phyloP scores from a whole-genome alignment of 2,329 filamentous ascomycete species.

The Penicillium brasilianum region DNA sequence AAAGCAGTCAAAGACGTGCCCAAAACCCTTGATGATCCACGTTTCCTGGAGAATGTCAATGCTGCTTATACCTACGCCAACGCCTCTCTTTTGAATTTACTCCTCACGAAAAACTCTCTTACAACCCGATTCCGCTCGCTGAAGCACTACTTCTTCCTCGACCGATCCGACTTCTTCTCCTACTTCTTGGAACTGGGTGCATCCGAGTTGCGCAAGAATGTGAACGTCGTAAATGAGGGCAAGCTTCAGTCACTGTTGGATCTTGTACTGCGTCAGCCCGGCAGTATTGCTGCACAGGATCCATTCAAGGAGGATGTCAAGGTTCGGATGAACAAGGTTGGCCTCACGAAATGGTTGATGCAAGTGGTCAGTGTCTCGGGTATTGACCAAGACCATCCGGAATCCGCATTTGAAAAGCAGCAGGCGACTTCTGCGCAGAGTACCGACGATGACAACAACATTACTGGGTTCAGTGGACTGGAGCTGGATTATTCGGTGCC shows the following conservation, averaged over 20 bases:
- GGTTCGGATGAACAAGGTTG: constrained; percentile 94
- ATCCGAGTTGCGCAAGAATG: constrained; percentile 87
- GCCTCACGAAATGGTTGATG: constrained; percentile 91
- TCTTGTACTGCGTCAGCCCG: constrained; percentile 92
- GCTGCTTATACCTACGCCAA: constrained; percentile 94
- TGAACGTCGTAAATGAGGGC: constrained; percentile 84
- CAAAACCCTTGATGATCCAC: constrained; percentile 84
- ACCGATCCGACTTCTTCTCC: constrained; percentile 96
- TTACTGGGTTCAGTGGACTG: constrained; percentile 86
- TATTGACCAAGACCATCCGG: constrained; percentile 78
- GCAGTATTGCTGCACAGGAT: constrained; percentile 89
- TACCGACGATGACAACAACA: constrained; percentile 77
- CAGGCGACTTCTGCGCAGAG: constrained; percentile 71
- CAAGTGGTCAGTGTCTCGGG: constrained; percentile 96
- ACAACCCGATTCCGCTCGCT: constrained; percentile 85
- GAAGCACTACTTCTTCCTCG: constrained; percentile 99
- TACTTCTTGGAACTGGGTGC: constrained; percentile 93
- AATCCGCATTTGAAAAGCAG: constrained; percentile 69
- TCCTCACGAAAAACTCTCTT: constrained; percentile 90
- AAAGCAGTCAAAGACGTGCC: constrained; percentile 88
- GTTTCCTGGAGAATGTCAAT: constrained; percentile 95
- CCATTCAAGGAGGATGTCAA: constrained; percentile 99
- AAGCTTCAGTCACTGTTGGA: constrained; percentile 97
- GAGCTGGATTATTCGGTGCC: constrained; percentile 94
- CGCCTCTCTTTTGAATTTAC: constrained; percentile 84